phyloP scores from a whole-genome alignment of 2,329 filamentous ascomycete species.

The Hypoxylon sp. region DNA sequence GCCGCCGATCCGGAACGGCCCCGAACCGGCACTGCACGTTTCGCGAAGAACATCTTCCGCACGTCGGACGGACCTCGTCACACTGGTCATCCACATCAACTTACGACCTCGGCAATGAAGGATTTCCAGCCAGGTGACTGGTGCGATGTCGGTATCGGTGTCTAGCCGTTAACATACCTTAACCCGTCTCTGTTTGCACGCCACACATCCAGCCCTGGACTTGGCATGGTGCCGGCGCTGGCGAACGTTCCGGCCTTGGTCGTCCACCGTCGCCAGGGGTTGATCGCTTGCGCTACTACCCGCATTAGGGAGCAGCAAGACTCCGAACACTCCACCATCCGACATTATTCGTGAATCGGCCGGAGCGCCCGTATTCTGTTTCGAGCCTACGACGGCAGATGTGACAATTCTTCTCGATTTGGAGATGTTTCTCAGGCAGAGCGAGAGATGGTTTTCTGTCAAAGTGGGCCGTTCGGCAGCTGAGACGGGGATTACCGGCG shows the following conservation, averaged over 20 bases:
- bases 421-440: background rate
- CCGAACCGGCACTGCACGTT: constrained; percentile 8
- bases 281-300: background rate
- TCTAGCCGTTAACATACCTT: constrained; percentile 16
- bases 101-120: background rate
- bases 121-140: background rate
- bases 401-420: background rate
- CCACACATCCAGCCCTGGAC: constrained; percentile 13
- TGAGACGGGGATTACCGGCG: background rate
- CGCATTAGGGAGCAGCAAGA: background rate
- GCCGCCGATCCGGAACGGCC: background rate
- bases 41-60: constrained; percentile 18
- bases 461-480: background rate
- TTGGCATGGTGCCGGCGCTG: constrained; percentile 19
- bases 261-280: constrained; percentile 4
- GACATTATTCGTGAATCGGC: background rate
- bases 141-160: background rate
- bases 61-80: constrained; percentile 23
- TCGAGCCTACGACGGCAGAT: background rate
- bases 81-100: constrained; percentile 2
- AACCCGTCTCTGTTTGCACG: constrained; percentile 19
- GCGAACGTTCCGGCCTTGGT: constrained; percentile 15
- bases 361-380: background rate
- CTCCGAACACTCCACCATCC: background rate
- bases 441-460: background rate